Evolutionary conservation across 1,284 basidiomycete species (phyloP), one percentile per base, ranked within the genome.

Genomic region (Chiua sp.): DNA sequence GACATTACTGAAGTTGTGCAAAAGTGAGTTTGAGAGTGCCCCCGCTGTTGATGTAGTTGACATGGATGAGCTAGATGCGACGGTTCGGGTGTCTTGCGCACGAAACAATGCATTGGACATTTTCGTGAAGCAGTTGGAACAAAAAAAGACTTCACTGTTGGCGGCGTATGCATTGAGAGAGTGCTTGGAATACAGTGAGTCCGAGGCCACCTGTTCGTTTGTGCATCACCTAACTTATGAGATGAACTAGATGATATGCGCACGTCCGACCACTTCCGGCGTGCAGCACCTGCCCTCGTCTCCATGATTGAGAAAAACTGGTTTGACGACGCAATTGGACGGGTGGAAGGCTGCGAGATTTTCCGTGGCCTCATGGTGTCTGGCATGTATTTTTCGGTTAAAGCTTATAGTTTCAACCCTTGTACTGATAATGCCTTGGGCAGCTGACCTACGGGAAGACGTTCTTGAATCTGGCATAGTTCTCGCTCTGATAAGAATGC

Each of bases 1-100:
- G 18, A 49, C 56, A 8, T 20, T 65, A n/a, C 20, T 64, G 26
- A 64, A 64, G 22, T 15, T 64, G 11, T 63, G 54, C 37, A 32
- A 11, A n/a, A n/a, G 63, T 65, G 35, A 35, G 55, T 30, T 18
- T 23, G 22, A 10, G 5, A 51, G 15, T 4, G 20, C 1, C 39
- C 48, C 49, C 18, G n/a, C n/a, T n/a, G 22, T n/a, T 51, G 30
- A 8, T 16, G n/a, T 20, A 8, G 26, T 22, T 53, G 23, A 20
- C 4, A 22, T 8, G 10, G 4, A 16, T 47, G 18, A 12, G 20
- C 23, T 22, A 64, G 62, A 47, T 7, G 3, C 46, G 16, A 18
- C 1, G 1, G 22, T 55, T 20, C 49, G 46, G 11, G 7, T 35
- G 0, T 35, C 11, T 44, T 57, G 33, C 35, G 18, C 22, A 12